phyloP scores from a whole-genome alignment of 805 yeast species.

The Saturnispora saitoi region DNA sequence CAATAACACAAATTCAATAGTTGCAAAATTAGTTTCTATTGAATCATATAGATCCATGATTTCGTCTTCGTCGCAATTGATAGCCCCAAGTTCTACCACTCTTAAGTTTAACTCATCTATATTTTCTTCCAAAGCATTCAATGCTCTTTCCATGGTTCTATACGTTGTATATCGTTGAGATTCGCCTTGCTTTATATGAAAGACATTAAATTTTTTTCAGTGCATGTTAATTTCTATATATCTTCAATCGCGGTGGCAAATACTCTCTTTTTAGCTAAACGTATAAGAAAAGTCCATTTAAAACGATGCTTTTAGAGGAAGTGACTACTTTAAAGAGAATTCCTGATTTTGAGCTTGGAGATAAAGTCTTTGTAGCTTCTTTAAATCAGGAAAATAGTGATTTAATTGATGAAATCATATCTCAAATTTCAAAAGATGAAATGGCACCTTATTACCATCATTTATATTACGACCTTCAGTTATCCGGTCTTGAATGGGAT shows the following conservation, averaged over 20 bases:
- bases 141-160: not conserved
- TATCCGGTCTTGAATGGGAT: constrained; percentile 47
- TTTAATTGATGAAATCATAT: constrained; percentile 39
- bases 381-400: constrained; percentile 17
- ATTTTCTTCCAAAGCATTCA: not conserved
- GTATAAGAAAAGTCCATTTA: not conserved
- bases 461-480: constrained; percentile 40
- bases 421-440: constrained; percentile 47
- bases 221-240: not conserved
- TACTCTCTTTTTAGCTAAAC: not conserved
- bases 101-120: not conserved
- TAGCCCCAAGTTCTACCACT: not conserved
- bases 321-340: constrained; percentile 37
- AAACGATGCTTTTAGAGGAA: constrained; percentile 8
- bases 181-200: not conserved
- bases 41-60: constrained; percentile 18
- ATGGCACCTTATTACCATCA: constrained; percentile 81
- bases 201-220: not conserved
- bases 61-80: constrained; percentile 4
- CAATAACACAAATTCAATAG: constrained; percentile 11
- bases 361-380: constrained; percentile 57
- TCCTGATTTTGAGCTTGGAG: constrained; percentile 81
- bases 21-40: constrained; percentile 13
- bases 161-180: not conserved
- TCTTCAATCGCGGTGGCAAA: constrained; percentile 8